Percentiles rank a stretch among this genome's conserved stretches.
These are phyloP conservation scores for Wickerhamiella qilinensis DNA, from an alignment of 805 yeast species.

Conservation along the genomic window DNA sequence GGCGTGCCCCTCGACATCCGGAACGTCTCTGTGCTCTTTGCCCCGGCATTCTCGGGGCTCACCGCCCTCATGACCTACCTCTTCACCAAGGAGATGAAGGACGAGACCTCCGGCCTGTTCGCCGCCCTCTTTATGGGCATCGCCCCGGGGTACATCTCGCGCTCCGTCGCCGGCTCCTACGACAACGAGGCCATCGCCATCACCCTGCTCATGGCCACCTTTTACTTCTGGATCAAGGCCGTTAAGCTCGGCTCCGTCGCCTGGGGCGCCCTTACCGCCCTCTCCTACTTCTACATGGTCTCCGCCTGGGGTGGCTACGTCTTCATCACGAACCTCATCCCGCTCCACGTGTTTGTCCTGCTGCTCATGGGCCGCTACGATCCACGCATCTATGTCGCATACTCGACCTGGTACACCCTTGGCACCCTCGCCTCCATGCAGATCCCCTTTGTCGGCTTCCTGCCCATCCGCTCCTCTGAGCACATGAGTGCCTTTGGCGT, in stretches of 20 bases:
- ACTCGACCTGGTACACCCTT: constrained; percentile 90
- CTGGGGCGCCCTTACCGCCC: constrained; percentile 69
- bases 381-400: constrained; percentile 70
- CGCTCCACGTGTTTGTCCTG: constrained; percentile 82
- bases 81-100: constrained; percentile 80
- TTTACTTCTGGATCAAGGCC: constrained; percentile 90
- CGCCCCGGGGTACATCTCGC: constrained; percentile 95
- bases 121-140: constrained; percentile 93
- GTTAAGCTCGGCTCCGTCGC: constrained; percentile 79
- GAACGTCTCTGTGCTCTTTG: constrained; percentile 86
- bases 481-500: constrained; percentile 98
- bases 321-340: constrained; percentile 93
- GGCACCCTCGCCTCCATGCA: constrained; percentile 99
- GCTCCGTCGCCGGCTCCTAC: constrained; percentile 97
- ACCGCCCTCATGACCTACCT: constrained; percentile 83
- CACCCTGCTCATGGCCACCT: constrained; percentile 86
- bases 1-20: constrained; percentile 86
- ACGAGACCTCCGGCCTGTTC: constrained; percentile 72
- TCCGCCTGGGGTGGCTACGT: constrained; percentile 99
- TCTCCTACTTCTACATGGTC: constrained; percentile 94
- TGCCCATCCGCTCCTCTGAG: constrained; percentile 92
- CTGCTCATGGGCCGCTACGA: constrained; percentile 88
- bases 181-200: constrained; percentile 99
- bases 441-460: constrained; percentile 94
- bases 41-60: constrained; percentile 89